Conservation (phyloP, 1,284 basidiomycete species). For the Leccinum solheimii region DNA sequence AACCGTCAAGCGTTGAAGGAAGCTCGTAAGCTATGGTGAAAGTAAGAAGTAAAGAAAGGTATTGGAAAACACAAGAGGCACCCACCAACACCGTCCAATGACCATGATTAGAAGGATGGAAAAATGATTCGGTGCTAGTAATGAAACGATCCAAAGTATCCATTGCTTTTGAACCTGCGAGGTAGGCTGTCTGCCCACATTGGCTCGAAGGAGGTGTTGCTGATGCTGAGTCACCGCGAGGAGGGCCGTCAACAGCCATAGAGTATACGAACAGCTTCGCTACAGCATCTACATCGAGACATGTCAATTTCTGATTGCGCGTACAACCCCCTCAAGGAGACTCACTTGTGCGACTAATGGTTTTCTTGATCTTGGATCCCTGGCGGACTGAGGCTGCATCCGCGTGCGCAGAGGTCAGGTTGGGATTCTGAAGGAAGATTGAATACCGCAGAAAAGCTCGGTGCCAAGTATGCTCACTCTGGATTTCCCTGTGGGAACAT, state of each 20-base stretch:
- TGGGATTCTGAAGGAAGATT: conserved; percentile 49
- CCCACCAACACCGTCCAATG: conserved; percentile 70
- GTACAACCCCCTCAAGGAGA: conserved; percentile 3
- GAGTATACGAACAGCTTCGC: conserved; percentile 91
- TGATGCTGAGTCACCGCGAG: conserved; percentile 43
- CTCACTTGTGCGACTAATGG: conserved; percentile 70
- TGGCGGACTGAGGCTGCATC: conserved; percentile 65
- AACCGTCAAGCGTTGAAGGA: conserved; percentile 57
- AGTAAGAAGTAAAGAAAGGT: conserved; percentile 20
- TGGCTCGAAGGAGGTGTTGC: conserved; percentile 60
- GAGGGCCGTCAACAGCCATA: conserved; percentile 80
- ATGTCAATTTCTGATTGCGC: not conserved
- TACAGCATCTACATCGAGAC: conserved; percentile 59
- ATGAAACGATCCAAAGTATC: conserved; percentile 88
- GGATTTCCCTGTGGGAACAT: conserved; percentile 70
- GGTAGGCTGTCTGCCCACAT: conserved; percentile 54
- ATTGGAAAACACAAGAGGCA: not conserved
- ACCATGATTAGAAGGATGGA: conserved; percentile 85
- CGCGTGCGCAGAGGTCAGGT: conserved; percentile 64
- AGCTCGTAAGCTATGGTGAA: conserved; percentile 31
- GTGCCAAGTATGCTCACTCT: conserved; percentile 43
- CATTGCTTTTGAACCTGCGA: conserved; percentile 88
- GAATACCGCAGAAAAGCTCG: conserved; percentile 1
- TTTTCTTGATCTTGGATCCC: conserved; percentile 77
- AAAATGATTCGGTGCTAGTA: conserved; percentile 91